phyloP scores from a whole-genome alignment of 163 green algal species.

The Chlorella variabilis region DNA sequence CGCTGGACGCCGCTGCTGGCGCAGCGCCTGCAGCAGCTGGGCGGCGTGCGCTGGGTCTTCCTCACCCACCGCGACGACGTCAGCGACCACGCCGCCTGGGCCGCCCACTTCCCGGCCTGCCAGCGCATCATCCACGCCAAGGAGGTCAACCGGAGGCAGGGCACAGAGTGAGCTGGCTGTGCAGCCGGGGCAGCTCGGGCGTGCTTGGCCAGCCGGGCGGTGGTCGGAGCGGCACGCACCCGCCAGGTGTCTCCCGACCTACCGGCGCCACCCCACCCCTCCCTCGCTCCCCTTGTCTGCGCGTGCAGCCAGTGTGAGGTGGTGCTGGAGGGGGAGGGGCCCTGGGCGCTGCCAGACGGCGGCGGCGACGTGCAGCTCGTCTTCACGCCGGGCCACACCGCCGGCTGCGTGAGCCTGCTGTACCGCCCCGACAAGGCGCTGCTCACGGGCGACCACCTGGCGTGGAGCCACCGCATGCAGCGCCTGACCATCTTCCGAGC shows the following conservation, averaged over 20 bases:
- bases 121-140: conserved; percentile 57
- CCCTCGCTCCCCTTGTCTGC: neutral
- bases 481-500: conserved; percentile 38
- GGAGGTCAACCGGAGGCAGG: conserved; percentile 52
- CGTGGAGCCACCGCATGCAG: conserved; percentile 1
- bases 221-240: too few relatives aligned
- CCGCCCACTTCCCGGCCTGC: conserved; percentile 32
- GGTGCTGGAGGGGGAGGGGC: conserved; percentile 56
- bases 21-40: conserved; percentile 43
- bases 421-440: conserved; percentile 44
- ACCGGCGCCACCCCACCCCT: too few relatives aligned
- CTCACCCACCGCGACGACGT: conserved; percentile 63
- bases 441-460: conserved; percentile 59
- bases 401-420: conserved; percentile 51
- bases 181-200: neutral
- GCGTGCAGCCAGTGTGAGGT: conserved; percentile 52
- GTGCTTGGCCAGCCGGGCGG: too few relatives aligned
- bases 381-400: conserved; percentile 60
- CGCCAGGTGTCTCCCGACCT: too few relatives aligned
- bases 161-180: conserved; percentile 52
- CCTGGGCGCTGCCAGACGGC: conserved; percentile 48
- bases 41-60: conserved; percentile 59
- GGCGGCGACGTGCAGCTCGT: conserved; percentile 48
- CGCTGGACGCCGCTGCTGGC: conserved; percentile 53
- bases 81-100: conserved; percentile 53